These are phyloP conservation scores for Neonectria magnoliae DNA, from an alignment of 2,329 filamentous ascomycete genomes.

Conservation along the genomic window DNA sequence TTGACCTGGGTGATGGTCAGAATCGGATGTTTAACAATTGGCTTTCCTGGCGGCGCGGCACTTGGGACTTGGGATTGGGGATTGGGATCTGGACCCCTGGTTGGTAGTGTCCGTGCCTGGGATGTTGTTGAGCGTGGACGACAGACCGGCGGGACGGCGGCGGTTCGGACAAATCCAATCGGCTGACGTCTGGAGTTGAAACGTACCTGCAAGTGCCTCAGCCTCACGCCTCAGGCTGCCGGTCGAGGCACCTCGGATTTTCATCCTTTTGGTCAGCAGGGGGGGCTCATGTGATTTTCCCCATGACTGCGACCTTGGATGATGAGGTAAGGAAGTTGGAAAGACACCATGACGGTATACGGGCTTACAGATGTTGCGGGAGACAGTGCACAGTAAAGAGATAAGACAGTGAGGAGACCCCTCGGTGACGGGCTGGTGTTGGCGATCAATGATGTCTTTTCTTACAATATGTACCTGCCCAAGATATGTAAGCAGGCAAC, in stretches of 20 bases:
- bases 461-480: neutral
- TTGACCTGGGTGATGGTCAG: conserved; percentile 41
- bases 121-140: conserved; percentile 16
- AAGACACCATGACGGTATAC: neutral
- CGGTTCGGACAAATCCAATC: conserved; percentile 23
- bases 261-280: neutral
- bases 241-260: neutral
- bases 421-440: neutral
- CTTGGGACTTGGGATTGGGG: conserved; percentile 6
- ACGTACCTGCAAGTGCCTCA: neutral
- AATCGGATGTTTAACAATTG: conserved; percentile 46
- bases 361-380: conserved; percentile 19
- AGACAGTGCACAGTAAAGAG: neutral
- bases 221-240: too few relatives aligned
- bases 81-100: conserved; percentile 6
- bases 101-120: neutral
- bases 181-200: conserved; percentile 31
- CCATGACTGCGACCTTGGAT: neutral
- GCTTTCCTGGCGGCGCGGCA: conserved; percentile 13
- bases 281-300: neutral
- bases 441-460: neutral
- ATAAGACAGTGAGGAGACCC: conserved; percentile 6
- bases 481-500: neutral
- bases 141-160: neutral
- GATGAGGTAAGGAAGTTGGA: neutral